Conservation (phyloP, 2,329 filamentous ascomycete species). For the Chrysoporthe puriensis region DNA sequence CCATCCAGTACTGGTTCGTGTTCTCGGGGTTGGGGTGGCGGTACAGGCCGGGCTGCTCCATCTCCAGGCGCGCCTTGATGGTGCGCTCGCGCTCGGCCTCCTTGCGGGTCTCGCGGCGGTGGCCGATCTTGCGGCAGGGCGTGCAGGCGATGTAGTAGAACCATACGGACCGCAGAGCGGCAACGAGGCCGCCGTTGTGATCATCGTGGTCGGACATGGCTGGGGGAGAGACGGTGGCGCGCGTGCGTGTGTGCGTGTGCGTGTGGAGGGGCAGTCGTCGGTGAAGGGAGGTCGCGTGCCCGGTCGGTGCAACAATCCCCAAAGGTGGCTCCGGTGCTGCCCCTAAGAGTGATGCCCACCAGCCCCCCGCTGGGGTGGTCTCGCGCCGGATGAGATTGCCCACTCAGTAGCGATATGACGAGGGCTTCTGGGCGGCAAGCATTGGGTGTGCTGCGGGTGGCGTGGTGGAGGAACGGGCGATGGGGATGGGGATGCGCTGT, state of each 20-base stretch:
- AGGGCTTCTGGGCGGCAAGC: slow-evolving; percentile 10
- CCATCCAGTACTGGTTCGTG: slow-evolving; percentile 86
- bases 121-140: slow-evolving; percentile 73
- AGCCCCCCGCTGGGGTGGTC: slow-evolving; percentile 25
- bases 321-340: neutral
- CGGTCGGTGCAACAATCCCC: slow-evolving; percentile 15
- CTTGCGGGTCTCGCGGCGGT: slow-evolving; percentile 71
- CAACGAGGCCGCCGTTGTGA: slow-evolving; percentile 42
- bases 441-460: slow-evolving; percentile 11
- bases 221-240: neutral
- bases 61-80: slow-evolving; percentile 66
- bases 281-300: slow-evolving; percentile 17
- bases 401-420: slow-evolving; percentile 9
- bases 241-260: neutral
- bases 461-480: slow-evolving; percentile 15
- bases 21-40: slow-evolving; percentile 80
- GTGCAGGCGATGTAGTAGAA: slow-evolving; percentile 80
- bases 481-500: slow-evolving; percentile 6
- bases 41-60: slow-evolving; percentile 74
- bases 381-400: slow-evolving; percentile 9
- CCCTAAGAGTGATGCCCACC: slow-evolving; percentile 11
- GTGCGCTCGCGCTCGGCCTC: slow-evolving; percentile 70
- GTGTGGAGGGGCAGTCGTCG: slow-evolving; percentile 6
- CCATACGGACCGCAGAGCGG: slow-evolving; percentile 73
- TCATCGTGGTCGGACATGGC: slow-evolving; percentile 25